These are phyloP conservation scores for Multifurca ochricompacta DNA, from an alignment of 768 basidiomycete genomes.

Conservation along the genomic window DNA sequence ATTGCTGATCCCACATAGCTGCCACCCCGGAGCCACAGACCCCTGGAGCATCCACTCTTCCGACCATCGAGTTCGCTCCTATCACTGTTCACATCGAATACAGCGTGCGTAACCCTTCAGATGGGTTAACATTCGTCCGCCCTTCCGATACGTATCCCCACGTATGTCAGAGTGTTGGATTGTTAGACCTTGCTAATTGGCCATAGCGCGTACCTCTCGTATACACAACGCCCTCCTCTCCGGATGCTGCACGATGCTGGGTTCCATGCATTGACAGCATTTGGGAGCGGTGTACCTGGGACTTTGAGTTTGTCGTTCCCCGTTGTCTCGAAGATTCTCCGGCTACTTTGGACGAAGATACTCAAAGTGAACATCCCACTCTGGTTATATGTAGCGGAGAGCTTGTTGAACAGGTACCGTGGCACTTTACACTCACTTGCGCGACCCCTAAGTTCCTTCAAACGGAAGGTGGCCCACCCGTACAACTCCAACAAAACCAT, in stretches of 20 bases:
- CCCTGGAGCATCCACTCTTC: constrained; percentile 33
- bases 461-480: constrained; percentile 77
- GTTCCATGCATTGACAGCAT: constrained; percentile 93
- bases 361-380: constrained; percentile 59
- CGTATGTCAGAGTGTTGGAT: constrained; percentile 40
- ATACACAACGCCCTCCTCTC: constrained; percentile 79
- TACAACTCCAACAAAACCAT: constrained; percentile 91
- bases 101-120: constrained; percentile 71
- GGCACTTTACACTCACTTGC: neutral
- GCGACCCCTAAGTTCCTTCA: constrained; percentile 11
- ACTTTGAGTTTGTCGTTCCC: constrained; percentile 93
- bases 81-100: constrained; percentile 73
- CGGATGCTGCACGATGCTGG: constrained; percentile 95
- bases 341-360: constrained; percentile 38
- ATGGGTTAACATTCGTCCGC: constrained; percentile 78
- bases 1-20: constrained; percentile 27
- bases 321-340: constrained; percentile 63
- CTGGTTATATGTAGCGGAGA: constrained; percentile 93
- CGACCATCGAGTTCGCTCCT: constrained; percentile 50
- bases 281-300: constrained; percentile 98
- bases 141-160: constrained; percentile 80
- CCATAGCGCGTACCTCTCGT: constrained; percentile 84
- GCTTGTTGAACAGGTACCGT: constrained; percentile 76
- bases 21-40: constrained; percentile 83
- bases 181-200: neutral